A percentile compares a stretch with the other conserved stretches of the same genome.
These are phyloP conservation scores for Globisporangium radiosum DNA, from an alignment of 352 stramenopile species.

Conservation along the genomic window DNA sequence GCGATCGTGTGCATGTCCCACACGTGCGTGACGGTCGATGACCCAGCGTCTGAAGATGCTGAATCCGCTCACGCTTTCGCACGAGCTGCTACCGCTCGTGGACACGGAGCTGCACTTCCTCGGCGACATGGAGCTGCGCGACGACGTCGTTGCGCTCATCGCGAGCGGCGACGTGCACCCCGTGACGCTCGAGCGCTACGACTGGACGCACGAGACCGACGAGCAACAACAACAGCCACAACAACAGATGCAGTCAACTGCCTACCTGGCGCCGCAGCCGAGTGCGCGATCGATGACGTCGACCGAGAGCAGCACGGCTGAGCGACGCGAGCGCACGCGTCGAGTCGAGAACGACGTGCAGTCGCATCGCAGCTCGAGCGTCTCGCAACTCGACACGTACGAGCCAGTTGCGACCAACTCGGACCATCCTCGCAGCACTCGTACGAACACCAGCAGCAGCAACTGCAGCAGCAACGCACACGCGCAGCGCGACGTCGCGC, in stretches of 20 bases:
- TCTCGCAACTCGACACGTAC: constrained; percentile 2
- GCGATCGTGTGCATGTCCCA: no score
- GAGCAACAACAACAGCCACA: constrained; percentile 6
- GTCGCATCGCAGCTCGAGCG: constrained; percentile 7
- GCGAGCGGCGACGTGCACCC: constrained; percentile 56
- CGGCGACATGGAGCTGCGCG: constrained; percentile 52
- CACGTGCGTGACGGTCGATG: no score
- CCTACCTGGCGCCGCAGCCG: constrained; percentile 10
- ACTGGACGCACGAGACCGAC: constrained; percentile 42
- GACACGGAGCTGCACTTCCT: constrained; percentile 59
- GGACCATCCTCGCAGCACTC: not conserved
- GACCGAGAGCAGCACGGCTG: constrained; percentile 34
- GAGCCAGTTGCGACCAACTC: not conserved
- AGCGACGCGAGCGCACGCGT: constrained; percentile 1
- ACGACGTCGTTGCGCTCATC: constrained; percentile 49
- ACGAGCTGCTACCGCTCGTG: constrained; percentile 43
- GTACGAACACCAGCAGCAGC: not conserved
- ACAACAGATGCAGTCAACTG: not conserved
- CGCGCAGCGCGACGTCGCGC: not conserved
- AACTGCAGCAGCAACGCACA: not conserved
- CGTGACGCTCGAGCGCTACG: constrained; percentile 65
- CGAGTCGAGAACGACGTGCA: constrained; percentile 8
- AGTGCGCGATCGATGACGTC: constrained; percentile 44
- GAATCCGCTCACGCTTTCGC: constrained; percentile 52
- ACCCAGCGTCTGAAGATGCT: constrained; percentile 73